These are phyloP conservation scores for Alternaria sp. DNA, from an alignment of 2,329 filamentous ascomycete species.

Conservation along the genomic window DNA sequence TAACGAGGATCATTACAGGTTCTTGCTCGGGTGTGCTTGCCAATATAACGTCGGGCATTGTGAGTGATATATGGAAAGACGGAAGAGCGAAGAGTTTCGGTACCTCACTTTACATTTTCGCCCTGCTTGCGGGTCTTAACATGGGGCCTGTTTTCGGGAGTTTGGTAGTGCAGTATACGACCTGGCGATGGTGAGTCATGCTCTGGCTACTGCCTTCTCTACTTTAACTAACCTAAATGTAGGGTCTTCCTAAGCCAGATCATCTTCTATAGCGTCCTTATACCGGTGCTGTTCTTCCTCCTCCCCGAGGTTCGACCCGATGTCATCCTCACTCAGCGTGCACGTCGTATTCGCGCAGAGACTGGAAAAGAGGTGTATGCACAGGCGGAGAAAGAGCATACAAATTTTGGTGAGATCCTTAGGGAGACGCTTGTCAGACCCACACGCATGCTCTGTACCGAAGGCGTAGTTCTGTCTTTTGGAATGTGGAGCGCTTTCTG, in stretches of 20 bases:
- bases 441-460: slow-evolving; percentile 56
- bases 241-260: slow-evolving; percentile 59
- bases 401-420: slow-evolving; percentile 45
- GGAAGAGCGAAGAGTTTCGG: slow-evolving; percentile 52
- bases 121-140: slow-evolving; percentile 54
- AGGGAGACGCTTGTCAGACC: slow-evolving; percentile 49
- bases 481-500: slow-evolving; percentile 60
- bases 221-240: slow-evolving; percentile 8
- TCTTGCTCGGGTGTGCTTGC: slow-evolving; percentile 55
- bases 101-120: slow-evolving; percentile 56
- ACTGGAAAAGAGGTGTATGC: slow-evolving; percentile 38
- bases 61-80: slow-evolving; percentile 50
- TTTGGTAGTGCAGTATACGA: slow-evolving; percentile 48
- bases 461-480: slow-evolving; percentile 59
- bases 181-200: slow-evolving; percentile 53
- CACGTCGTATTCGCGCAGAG: slow-evolving; percentile 42
- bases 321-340: slow-evolving; percentile 55
- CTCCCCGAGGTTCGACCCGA: slow-evolving; percentile 59
- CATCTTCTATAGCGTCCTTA: slow-evolving; percentile 55
- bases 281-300: slow-evolving; percentile 52
- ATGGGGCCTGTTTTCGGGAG: slow-evolving; percentile 57
- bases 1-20: slow-evolving; percentile 56
- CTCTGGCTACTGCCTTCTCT: slow-evolving; percentile 5
- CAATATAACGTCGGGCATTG: slow-evolving; percentile 49
- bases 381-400: slow-evolving; percentile 46